A percentile compares a stretch with the other conserved stretches of the same genome.
These are phyloP conservation scores for Globisporangium viniferum DNA, from an alignment of 352 stramenopile genomes.

Conservation along the genomic window DNA sequence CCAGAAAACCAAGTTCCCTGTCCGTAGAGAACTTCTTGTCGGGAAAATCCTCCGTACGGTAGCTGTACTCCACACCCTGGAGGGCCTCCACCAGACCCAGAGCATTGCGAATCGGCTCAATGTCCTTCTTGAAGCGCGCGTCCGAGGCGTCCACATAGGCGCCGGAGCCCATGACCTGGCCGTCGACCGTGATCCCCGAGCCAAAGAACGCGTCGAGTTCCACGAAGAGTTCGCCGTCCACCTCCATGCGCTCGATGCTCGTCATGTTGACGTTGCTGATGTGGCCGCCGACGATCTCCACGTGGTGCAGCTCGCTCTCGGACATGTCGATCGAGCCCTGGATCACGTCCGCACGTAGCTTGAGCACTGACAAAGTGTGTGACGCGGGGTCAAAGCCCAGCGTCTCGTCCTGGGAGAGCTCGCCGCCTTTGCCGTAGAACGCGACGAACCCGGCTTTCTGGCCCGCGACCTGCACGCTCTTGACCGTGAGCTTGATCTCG, in stretches of 20 bases:
- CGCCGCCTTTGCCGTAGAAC: constrained; percentile 67
- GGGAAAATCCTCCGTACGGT: constrained; percentile 39
- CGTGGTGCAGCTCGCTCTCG: constrained; percentile 57
- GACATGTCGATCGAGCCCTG: constrained; percentile 78
- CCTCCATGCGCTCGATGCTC: constrained; percentile 59
- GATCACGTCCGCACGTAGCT: constrained; percentile 46
- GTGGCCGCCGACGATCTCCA: constrained; percentile 73
- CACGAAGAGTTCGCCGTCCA: constrained; percentile 82
- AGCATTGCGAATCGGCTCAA: constrained; percentile 45
- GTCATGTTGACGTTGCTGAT: constrained; percentile 82
- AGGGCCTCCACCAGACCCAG: constrained; percentile 48
- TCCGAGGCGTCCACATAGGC: constrained; percentile 91
- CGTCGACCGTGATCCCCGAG: constrained; percentile 79
- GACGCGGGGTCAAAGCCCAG: constrained; percentile 61
- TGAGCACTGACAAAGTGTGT: constrained; percentile 34
- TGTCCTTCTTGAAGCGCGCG: constrained; percentile 78
- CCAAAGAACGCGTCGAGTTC: constrained; percentile 82
- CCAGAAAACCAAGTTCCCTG: constrained; percentile 84
- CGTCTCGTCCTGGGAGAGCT: constrained; percentile 52
- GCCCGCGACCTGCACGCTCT: constrained; percentile 57
- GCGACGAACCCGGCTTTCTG: constrained; percentile 55
- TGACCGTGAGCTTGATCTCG: constrained; percentile 61
- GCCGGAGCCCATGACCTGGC: constrained; percentile 87
- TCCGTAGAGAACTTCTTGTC: constrained; percentile 32
- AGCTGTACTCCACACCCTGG: constrained; percentile 69